Base-by-base conservation (phyloP, 345 rosid genomes). In the Pistacia vera region DNA sequence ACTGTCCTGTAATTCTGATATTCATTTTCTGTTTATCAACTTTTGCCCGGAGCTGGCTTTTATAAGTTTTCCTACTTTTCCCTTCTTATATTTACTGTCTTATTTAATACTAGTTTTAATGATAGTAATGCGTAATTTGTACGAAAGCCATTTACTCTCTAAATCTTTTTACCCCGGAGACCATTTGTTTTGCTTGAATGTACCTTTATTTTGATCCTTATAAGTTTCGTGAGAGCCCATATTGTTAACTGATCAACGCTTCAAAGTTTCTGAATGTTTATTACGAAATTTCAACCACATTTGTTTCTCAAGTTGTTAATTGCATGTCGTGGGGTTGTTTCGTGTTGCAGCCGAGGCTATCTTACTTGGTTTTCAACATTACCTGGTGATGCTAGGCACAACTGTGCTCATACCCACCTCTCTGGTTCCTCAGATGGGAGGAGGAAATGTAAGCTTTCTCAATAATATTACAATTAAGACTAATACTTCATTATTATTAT, bases 311-410 rank as follows among this genome's bases (percentile, higher is more conserved):
- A 36, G 68, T 65, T 51, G 63, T 62, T 78, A 63, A 72, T 4
- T 33, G 59, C 51, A 54, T 25, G 30, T 38, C 18, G 28, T 48
- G 73, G 74, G 57, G 51, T 59, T 83, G 75, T 75, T 68, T 82
- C 10, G 22, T 48, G 25, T 67, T 80, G 86, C 90, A 96, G 99
- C 99, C 51, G 99, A 96, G 82, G 97, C 99, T 38, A 86, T 96
- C 69, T 88, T 96, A 30, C 86, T 96, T 46, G 99, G 98, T 6
- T 96, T 96, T 85, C 99, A 96, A 69, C 98, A 96, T 77, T 96
- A 93, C 86, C 80, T 93, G 72, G 98, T 96, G 81, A 93, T 96
- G 99, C 95, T 96, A 70, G 98, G 99, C 56, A 96, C 99, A 55
- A 90, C 91, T 0, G 99, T 96, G 78, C 85, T 96, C 52, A 93